Evolutionary conservation across 2,329 filamentous ascomycete species (phyloP).

Genomic region (Trichoderma sp.): DNA sequence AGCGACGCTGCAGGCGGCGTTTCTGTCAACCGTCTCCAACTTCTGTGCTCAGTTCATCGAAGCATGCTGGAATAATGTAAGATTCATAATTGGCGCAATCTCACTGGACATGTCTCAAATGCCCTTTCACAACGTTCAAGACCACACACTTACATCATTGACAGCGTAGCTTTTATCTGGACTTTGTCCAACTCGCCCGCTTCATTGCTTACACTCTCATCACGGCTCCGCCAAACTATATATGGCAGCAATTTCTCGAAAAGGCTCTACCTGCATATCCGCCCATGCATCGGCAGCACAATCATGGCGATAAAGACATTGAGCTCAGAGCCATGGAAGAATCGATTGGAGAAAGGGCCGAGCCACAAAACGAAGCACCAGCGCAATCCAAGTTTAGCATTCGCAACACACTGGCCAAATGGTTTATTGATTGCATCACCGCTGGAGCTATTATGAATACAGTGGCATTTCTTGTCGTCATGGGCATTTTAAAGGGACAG

Average conservation of each 20-base stretch:
- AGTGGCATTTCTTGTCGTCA: conserved; percentile 51
- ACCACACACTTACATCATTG: background rate
- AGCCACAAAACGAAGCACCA: background rate
- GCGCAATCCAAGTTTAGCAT: conserved; percentile 42
- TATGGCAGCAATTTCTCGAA: conserved; percentile 62
- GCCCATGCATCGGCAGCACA: background rate
- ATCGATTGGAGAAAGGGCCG: background rate
- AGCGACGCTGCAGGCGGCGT: conserved; percentile 57
- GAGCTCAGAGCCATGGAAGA: conserved; percentile 39
- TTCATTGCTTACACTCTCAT: conserved; percentile 59
- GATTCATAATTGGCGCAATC: conserved; percentile 12
- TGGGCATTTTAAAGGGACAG: conserved; percentile 52
- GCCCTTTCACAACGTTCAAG: background rate
- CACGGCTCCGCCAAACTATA: conserved; percentile 59
- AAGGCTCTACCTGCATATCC: conserved; percentile 54
- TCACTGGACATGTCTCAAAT: background rate
- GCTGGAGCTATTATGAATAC: conserved; percentile 53
- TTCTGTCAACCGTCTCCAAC: conserved; percentile 58
- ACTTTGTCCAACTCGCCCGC: conserved; percentile 53
- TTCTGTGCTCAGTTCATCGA: conserved; percentile 58
- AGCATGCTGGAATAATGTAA: conserved; percentile 51
- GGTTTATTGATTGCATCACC: conserved; percentile 56
- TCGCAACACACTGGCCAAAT: conserved; percentile 51
- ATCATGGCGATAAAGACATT: conserved; percentile 33
- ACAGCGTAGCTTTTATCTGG: conserved; percentile 49